Conservation (phyloP, 805 yeast genomes). For the Myxozyma neglecta region DNA sequence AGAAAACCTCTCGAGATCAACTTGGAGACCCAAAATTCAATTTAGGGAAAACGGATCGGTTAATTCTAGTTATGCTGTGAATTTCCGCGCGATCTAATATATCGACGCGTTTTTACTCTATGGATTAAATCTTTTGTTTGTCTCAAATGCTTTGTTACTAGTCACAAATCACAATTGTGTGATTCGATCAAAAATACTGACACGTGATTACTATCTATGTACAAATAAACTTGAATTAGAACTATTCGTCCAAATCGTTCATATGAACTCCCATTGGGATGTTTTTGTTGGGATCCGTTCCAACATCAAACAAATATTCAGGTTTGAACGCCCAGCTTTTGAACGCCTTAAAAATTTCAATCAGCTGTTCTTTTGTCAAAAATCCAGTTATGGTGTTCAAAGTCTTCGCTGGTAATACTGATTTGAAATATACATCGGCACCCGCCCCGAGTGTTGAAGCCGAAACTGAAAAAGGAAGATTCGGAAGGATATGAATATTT, state of each 20-base stretch:
- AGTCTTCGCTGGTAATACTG: conserved; percentile 46
- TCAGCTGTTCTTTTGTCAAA: conserved; percentile 59
- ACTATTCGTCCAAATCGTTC: background rate
- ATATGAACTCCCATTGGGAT: background rate
- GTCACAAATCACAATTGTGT: no score
- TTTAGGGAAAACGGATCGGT: no score
- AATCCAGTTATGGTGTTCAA: conserved; percentile 40
- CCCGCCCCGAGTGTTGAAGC: conserved; percentile 75
- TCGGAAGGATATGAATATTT: conserved; percentile 53
- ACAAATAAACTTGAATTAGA: no score
- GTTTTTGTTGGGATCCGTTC: conserved; percentile 38
- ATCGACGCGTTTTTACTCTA: no score
- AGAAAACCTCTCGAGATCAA: no score
- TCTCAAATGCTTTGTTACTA: no score
- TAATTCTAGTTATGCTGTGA: no score
- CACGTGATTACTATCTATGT: no score
- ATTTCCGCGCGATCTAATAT: no score
- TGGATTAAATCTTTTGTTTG: no score
- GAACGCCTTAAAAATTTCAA: conserved; percentile 53
- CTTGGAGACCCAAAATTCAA: no score
- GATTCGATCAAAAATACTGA: no score
- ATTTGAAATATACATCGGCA: conserved; percentile 48
- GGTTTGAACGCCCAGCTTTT: conserved; percentile 88
- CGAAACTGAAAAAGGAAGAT: conserved; percentile 49
- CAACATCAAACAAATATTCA: conserved; percentile 46